A percentile compares a stretch with the other conserved stretches of the same genome.
Evolutionary conservation across 192 early-diverging fungal species (phyloP).

Genomic region (Lobosporangium transversale): DNA sequence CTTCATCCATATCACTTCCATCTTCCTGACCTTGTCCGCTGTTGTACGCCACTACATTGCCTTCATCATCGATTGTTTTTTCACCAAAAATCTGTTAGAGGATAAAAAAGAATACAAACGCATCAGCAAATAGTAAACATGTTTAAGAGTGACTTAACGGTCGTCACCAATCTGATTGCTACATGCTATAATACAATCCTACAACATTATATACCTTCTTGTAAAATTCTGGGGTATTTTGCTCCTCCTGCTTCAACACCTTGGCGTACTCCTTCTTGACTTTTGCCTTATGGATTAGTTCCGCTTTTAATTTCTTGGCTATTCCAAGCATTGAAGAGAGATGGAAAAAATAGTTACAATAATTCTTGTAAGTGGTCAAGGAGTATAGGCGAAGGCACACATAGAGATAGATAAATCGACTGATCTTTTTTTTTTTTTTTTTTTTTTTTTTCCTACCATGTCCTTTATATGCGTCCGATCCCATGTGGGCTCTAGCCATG

Average conservation of each 20-base stretch:
- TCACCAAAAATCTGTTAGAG: conserved; percentile 46
- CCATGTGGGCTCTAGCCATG: conserved; percentile 51
- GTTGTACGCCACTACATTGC: conserved; percentile 46
- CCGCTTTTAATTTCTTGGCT: conserved; percentile 51
- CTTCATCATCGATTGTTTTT: conserved; percentile 47
- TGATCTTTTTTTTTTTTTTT: neutral
- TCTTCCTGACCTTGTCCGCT: neutral
- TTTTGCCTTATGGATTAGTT: conserved; percentile 50
- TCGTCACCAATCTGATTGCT: no score
- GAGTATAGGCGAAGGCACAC: no score
- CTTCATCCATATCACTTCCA: conserved; percentile 4
- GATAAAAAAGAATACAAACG: neutral
- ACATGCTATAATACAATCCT: no score
- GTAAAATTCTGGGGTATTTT: conserved; percentile 46
- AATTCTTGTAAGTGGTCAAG: no score
- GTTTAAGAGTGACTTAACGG: neutral
- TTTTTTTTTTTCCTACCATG: no score
- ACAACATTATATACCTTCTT: conserved; percentile 38
- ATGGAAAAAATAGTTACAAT: no score
- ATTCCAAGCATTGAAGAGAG: neutral
- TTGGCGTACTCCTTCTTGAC: conserved; percentile 53
- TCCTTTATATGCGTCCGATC: conserved; percentile 48
- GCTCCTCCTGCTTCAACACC: conserved; percentile 41
- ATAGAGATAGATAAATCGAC: no score
- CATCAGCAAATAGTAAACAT: neutral